Conservation (phyloP, 352 stramenopile genomes). For the Phytopythium aichiense region DNA sequence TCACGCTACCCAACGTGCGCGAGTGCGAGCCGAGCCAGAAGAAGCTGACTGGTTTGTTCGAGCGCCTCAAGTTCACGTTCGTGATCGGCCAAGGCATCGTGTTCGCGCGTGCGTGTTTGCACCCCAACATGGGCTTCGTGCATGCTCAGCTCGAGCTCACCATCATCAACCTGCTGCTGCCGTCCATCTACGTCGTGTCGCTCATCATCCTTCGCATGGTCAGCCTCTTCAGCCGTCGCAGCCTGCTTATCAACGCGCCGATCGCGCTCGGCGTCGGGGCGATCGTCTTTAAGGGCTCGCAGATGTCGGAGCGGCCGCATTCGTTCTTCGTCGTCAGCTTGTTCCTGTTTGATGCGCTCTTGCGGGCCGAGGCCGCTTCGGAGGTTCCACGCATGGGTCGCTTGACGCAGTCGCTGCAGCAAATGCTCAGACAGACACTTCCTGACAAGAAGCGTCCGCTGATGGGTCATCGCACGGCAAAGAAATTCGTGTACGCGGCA, state of each 20-base stretch:
- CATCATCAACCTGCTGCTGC: constrained; percentile 85
- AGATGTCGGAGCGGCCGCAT: constrained; percentile 76
- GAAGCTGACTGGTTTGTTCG: constrained; percentile 60
- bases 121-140: constrained; percentile 84
- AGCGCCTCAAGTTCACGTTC: constrained; percentile 83
- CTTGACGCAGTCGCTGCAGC: constrained; percentile 40
- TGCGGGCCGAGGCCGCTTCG: constrained; percentile 48
- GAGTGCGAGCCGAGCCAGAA: constrained; percentile 63
- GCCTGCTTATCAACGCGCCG: constrained; percentile 44
- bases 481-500: constrained; percentile 63
- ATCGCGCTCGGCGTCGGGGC: constrained; percentile 44
- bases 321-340: constrained; percentile 67
- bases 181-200: constrained; percentile 84
- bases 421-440: constrained; percentile 61
- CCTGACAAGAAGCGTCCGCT: constrained; percentile 35
- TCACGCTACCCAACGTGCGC: constrained; percentile 48
- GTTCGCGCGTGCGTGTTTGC: constrained; percentile 71
- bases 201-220: constrained; percentile 77
- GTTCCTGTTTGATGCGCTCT: constrained; percentile 74
- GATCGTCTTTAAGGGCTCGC: constrained; percentile 59
- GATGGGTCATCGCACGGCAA: constrained; percentile 47
- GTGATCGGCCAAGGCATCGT: constrained; percentile 74
- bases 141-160: constrained; percentile 85
- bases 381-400: constrained; percentile 45
- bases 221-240: constrained; percentile 42